These are phyloP conservation scores for Ophiocordyceps polyrhachis-furcata DNA, from an alignment of 2,329 filamentous ascomycete genomes.

Conservation along the genomic window DNA sequence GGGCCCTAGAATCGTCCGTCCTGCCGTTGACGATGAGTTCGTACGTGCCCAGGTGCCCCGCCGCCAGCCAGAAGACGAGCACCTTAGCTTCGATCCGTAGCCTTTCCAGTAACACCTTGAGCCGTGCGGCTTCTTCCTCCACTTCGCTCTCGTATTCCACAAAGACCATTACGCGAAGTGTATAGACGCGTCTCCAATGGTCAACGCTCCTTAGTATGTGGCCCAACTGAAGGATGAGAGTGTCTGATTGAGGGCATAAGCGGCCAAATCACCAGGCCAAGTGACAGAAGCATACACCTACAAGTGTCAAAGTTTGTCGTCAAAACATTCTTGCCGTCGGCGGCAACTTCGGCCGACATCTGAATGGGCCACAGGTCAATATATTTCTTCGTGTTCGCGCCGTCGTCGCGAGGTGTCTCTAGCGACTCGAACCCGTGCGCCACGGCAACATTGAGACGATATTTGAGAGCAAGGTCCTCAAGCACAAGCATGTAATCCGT, in stretches of 20 bases:
- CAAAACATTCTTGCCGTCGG: conserved; percentile 47
- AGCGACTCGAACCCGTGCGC: conserved; percentile 64
- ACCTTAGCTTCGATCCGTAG: conserved; percentile 65
- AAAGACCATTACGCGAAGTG: conserved; percentile 63
- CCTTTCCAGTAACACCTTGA: conserved; percentile 59
- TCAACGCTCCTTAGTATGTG: conserved; percentile 70
- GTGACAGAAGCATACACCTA: conserved; percentile 17
- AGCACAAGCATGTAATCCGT: conserved; percentile 66
- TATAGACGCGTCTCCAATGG: conserved; percentile 58
- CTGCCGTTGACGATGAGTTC: conserved; percentile 62
- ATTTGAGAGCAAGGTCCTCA: conserved; percentile 59
- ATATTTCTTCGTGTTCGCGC: conserved; percentile 48
- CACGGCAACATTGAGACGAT: conserved; percentile 70
- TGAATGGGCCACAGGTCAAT: conserved; percentile 88
- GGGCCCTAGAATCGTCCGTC: conserved; percentile 30
- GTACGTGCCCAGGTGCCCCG: conserved; percentile 52
- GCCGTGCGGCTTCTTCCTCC: conserved; percentile 54
- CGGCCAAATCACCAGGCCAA: not conserved
- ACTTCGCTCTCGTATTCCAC: conserved; percentile 79
- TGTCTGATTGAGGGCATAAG: conserved; percentile 23
- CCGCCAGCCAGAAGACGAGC: conserved; percentile 65
- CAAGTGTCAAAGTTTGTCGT: conserved; percentile 89
- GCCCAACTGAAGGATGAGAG: conserved; percentile 70
- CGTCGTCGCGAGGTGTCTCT: conserved; percentile 47
- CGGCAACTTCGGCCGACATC: conserved; percentile 68